Percentiles rank a stretch among this genome's conserved stretches.
Evolutionary conservation across 2,329 filamentous ascomycete genomes (phyloP).

Genomic region (Phoma sp.): DNA sequence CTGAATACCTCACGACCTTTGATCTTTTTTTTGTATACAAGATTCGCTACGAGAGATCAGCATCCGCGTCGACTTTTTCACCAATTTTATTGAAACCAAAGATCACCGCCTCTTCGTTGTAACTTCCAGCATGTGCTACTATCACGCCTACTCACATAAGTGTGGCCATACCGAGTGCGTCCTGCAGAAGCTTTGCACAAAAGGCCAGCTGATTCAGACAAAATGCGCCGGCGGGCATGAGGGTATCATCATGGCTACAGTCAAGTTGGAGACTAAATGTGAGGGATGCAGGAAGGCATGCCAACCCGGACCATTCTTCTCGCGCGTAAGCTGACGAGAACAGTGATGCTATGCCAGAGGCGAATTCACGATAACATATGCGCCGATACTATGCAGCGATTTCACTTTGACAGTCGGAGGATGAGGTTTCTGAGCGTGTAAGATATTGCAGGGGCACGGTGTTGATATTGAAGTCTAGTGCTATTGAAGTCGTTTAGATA

Average conservation of each 20-base stretch:
- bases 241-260: constrained; percentile 37
- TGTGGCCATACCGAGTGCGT: constrained; percentile 54
- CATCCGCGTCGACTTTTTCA: too few species aligned
- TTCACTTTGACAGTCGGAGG: neutral
- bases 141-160: constrained; percentile 54
- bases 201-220: constrained; percentile 40
- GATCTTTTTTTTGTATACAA: neutral
- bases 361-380: neutral
- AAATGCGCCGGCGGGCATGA: constrained; percentile 40
- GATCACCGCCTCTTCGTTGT: neutral
- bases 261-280: constrained; percentile 40
- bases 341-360: neutral
- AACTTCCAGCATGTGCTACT: constrained; percentile 51
- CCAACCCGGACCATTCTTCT: neutral
- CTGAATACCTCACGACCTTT: neutral
- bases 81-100: too few species aligned
- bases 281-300: constrained; percentile 33
- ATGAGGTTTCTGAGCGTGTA: neutral
- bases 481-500: neutral
- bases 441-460: neutral
- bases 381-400: neutral
- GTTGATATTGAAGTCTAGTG: neutral
- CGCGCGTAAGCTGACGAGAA: neutral
- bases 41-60: too few species aligned
- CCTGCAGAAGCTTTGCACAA: constrained; percentile 37